phyloP scores from a whole-genome alignment of 2,329 filamentous ascomycete species.

The Chaetomium globosum region DNA sequence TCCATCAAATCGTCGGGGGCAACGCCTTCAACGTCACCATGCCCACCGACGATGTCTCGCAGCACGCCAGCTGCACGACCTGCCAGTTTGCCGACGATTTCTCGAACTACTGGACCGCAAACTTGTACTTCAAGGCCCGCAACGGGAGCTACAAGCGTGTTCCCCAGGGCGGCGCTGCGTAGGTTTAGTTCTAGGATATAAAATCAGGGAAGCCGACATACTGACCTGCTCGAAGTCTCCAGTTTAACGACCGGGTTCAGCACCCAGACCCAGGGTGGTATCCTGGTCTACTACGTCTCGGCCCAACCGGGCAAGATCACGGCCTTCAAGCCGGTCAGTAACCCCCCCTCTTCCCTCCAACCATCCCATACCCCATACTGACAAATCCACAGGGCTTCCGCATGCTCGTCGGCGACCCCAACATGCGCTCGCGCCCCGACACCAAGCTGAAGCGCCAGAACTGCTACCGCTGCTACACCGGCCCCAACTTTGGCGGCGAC shows the following conservation, averaged over 20 bases:
- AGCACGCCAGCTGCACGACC: constrained; percentile 47
- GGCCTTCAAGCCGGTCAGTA: constrained; percentile 52
- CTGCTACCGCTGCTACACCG: constrained; percentile 52
- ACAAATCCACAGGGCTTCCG: constrained; percentile 46
- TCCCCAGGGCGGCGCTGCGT: constrained; percentile 57
- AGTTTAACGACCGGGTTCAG: constrained; percentile 49
- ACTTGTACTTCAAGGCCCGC: constrained; percentile 43
- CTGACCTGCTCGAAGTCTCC: constrained; percentile 37
- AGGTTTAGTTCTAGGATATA: not conserved
- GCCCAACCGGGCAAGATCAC: constrained; percentile 48
- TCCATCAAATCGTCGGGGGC: constrained; percentile 60
- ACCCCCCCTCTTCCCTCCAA: not conserved
- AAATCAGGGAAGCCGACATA: not conserved
- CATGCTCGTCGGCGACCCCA: constrained; percentile 52
- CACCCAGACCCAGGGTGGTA: constrained; percentile 47
- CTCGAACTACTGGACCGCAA: constrained; percentile 45
- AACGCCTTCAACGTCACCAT: constrained; percentile 51
- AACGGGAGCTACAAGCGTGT: constrained; percentile 45
- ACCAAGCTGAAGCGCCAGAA: constrained; percentile 43
- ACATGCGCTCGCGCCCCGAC: constrained; percentile 41
- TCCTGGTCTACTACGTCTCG: constrained; percentile 52
- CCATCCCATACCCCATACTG: not conserved
- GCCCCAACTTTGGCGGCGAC: constrained; percentile 51
- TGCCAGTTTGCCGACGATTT: constrained; percentile 46
- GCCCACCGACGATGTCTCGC: constrained; percentile 42